Evolutionary conservation across 129 eudicot species (phyloP).

Genomic region (Glebionis coronaria): DNA sequence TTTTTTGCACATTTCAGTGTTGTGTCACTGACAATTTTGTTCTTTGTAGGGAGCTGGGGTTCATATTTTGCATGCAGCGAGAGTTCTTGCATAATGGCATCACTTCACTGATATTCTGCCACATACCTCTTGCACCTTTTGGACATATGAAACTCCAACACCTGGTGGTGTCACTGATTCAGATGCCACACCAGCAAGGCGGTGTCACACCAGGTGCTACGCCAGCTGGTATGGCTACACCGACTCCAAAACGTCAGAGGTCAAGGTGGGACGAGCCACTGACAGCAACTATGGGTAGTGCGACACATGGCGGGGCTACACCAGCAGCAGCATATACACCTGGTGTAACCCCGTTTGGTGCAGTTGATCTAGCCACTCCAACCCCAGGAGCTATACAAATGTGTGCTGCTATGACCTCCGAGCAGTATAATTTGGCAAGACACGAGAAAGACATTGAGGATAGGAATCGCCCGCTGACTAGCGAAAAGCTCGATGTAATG

Average conservation of each 20-base stretch:
- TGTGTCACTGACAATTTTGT: too few relatives aligned
- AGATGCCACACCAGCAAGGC: constrained; percentile 92
- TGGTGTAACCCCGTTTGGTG: constrained; percentile 93
- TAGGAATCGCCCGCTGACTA: constrained; percentile 84
- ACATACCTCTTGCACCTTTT: too few relatives aligned
- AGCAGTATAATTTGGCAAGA: constrained; percentile 82
- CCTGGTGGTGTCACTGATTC: constrained; percentile 86
- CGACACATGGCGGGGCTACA: constrained; percentile 80
- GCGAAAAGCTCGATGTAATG: constrained; percentile 87
- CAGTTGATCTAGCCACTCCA: constrained; percentile 89
- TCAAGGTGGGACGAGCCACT: constrained; percentile 99
- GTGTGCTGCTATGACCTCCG: constrained; percentile 84
- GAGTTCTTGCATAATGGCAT: too few relatives aligned
- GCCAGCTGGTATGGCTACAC: constrained; percentile 91
- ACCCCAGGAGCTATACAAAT: constrained; percentile 66
- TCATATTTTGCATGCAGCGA: too few relatives aligned
- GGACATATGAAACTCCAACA: constrained; percentile 97
- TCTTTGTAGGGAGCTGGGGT: too few relatives aligned
- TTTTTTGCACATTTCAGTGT: too few relatives aligned
- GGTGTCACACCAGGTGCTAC: too few relatives aligned
- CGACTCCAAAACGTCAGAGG: constrained; percentile 90
- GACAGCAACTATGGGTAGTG: constrained; percentile 97
- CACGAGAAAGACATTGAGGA: constrained; percentile 98
- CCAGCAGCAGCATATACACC: constrained; percentile 88
- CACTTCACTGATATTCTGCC: too few relatives aligned